phyloP scores from a whole-genome alignment of 148 eudicot species.

The Heliosperma pusillum region DNA sequence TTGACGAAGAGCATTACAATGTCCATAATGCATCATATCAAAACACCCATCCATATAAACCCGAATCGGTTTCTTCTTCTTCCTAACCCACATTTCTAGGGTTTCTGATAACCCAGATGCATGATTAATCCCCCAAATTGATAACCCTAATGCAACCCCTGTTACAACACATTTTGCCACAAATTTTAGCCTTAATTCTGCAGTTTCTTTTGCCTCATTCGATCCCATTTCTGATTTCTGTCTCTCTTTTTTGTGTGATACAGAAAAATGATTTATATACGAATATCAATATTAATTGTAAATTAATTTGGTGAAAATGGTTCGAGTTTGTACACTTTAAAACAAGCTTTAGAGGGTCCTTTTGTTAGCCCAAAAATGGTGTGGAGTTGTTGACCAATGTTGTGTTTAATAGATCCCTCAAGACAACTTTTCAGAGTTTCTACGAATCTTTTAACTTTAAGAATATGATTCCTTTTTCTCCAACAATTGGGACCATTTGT shows the following conservation, averaged over 20 bases:
- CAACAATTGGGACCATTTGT: too few relatives aligned
- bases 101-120: slow-evolving; percentile 38
- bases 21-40: slow-evolving; percentile 99
- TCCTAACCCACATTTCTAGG: slow-evolving; percentile 29
- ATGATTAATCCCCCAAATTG: slow-evolving; percentile 49
- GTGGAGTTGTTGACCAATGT: neutral
- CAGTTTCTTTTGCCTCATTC: neutral
- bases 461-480: too few relatives aligned
- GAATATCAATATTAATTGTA: too few relatives aligned
- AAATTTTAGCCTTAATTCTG: slow-evolving; percentile 27
- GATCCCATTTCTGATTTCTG: slow-evolving; percentile 8
- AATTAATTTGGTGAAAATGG: neutral
- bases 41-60: slow-evolving; percentile 99
- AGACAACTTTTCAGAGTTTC: neutral
- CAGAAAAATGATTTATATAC: neutral
- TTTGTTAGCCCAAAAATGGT: neutral
- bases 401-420: neutral
- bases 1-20: slow-evolving; percentile 95
- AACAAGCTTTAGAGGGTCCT: neutral
- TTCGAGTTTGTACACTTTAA: neutral
- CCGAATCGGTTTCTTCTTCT: slow-evolving; percentile 51
- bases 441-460: too few relatives aligned
- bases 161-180: slow-evolving; percentile 57
- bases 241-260: too few relatives aligned
- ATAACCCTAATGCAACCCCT: slow-evolving; percentile 58